Percentiles rank a stretch among this genome's conserved stretches.
phyloP scores from a whole-genome alignment of 176 grass and related monocot species.

The Eragrostis nindensis region DNA sequence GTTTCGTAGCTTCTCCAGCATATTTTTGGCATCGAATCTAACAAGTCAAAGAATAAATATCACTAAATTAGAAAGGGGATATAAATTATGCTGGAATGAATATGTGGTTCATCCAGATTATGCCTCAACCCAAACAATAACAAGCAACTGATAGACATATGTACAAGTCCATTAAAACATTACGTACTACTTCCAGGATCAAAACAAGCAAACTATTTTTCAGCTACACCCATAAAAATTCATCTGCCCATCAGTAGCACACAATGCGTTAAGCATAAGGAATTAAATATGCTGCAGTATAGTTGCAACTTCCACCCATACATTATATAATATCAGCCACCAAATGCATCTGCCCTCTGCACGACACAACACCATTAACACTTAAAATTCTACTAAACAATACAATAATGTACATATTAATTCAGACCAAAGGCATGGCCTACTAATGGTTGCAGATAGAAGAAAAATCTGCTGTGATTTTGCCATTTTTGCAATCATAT shows the following conservation, averaged over 20 bases:
- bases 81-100: background rate
- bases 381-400: background rate
- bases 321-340: background rate
- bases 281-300: background rate
- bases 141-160: background rate
- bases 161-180: background rate
- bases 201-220: background rate
- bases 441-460: background rate
- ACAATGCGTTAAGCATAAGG: background rate
- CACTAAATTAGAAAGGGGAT: constrained; percentile 13
- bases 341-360: background rate
- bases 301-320: background rate
- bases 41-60: constrained; percentile 16
- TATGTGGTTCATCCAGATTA: background rate
- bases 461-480: background rate
- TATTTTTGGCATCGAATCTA: constrained; percentile 73
- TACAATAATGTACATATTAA: too few species aligned
- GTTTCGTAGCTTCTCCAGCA: constrained; percentile 70
- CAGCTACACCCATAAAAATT: background rate
- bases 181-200: background rate
- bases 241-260: background rate
- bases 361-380: background rate
- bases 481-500: background rate
- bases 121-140: background rate
- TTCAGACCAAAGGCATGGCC: background rate